These are phyloP conservation scores for Aspergillus asperescens DNA, from an alignment of 495 filamentous ascomycete species.

Conservation along the genomic window DNA sequence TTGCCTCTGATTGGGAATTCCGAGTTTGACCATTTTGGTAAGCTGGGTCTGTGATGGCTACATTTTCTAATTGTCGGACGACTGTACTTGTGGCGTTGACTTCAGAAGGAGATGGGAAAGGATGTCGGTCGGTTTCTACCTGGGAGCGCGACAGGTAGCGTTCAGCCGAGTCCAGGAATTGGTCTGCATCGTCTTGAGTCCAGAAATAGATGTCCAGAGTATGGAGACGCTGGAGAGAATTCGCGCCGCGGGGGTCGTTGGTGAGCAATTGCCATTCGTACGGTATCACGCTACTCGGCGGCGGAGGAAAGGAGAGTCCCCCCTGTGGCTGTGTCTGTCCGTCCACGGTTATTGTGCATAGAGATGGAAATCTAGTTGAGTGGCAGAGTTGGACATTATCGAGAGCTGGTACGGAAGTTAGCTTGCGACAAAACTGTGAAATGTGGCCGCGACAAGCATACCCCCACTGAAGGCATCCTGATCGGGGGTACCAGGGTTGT, in stretches of 20 bases:
- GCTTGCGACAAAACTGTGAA: neutral
- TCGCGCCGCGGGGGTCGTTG: conserved; percentile 62
- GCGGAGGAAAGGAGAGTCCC: conserved; percentile 23
- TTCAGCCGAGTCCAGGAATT: conserved; percentile 63
- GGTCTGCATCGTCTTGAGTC: conserved; percentile 66
- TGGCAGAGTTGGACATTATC: conserved; percentile 61
- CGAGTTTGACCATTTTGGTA: conserved; percentile 53
- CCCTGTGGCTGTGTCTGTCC: conserved; percentile 32
- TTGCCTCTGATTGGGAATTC: conserved; percentile 38
- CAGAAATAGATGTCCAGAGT: conserved; percentile 89
- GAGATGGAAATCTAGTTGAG: conserved; percentile 70
- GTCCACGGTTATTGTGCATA: conserved; percentile 72
- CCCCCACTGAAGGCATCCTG: conserved; percentile 87
- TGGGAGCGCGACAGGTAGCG: conserved; percentile 57
- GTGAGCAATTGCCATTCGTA: conserved; percentile 76
- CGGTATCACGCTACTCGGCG: conserved; percentile 37
- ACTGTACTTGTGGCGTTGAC: conserved; percentile 69
- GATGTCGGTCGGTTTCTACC: conserved; percentile 44
- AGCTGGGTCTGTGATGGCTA: conserved; percentile 62
- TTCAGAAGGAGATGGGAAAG: conserved; percentile 43
- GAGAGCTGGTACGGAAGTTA: conserved; percentile 45
- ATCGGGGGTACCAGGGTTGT: conserved; percentile 76
- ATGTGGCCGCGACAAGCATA: conserved; percentile 41
- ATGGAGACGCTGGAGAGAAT: conserved; percentile 68
- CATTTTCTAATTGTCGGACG: conserved; percentile 77